Percentiles rank a stretch among this genome's conserved stretches.
These are phyloP conservation scores for Mycena polygramma DNA, from an alignment of 768 basidiomycete species.

Conservation along the genomic window DNA sequence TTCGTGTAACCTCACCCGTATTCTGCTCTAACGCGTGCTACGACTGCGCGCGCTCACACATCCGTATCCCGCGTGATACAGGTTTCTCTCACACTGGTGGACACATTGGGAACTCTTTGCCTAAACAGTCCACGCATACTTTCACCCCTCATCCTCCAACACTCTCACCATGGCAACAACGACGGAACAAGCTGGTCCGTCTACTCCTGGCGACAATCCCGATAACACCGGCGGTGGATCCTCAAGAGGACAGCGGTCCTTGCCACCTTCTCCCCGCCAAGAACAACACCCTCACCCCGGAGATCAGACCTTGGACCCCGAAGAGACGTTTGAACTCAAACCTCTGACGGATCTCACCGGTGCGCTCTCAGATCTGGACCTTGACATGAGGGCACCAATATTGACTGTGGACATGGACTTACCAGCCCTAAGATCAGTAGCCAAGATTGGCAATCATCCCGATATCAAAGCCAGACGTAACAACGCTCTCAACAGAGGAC, in stretches of 20 bases:
- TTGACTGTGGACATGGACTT: background rate
- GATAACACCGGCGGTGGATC: slow-evolving; percentile 5
- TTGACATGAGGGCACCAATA: background rate
- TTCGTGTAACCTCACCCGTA: too few relatives aligned
- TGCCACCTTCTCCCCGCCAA: background rate
- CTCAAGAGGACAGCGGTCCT: background rate
- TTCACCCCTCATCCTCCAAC: too few relatives aligned
- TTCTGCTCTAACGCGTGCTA: too few relatives aligned
- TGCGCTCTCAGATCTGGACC: background rate
- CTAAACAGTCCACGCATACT: too few relatives aligned
- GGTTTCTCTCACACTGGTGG: too few relatives aligned
- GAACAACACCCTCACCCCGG: too few relatives aligned
- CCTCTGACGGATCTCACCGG: slow-evolving; percentile 1
- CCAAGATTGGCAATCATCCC: slow-evolving; percentile 1
- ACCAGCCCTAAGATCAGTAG: slow-evolving; percentile 1
- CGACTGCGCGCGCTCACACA: too few relatives aligned
- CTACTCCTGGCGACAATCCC: slow-evolving; percentile 14
- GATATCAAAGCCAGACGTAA: slow-evolving; percentile 10
- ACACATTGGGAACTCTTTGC: too few relatives aligned
- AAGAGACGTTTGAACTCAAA: background rate
- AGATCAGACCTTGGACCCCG: background rate
- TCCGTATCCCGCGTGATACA: too few relatives aligned
- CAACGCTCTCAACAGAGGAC: background rate
- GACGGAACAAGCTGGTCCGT: too few relatives aligned
- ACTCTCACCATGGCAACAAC: too few relatives aligned